These are phyloP conservation scores for Opeltia flavorubescens DNA, from an alignment of 495 filamentous ascomycete genomes.

Conservation along the genomic window DNA sequence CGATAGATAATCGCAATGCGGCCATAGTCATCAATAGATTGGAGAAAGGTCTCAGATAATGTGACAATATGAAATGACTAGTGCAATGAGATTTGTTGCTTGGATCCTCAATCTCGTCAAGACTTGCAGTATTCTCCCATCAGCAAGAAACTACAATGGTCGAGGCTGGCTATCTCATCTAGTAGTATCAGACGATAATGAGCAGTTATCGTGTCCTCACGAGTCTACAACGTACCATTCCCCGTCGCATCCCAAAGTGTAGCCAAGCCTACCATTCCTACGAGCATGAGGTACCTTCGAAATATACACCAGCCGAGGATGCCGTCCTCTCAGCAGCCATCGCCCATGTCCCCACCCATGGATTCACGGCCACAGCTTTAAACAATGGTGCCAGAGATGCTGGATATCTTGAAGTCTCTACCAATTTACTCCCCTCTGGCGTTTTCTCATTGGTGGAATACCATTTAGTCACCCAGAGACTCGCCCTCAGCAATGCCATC, in stretches of 20 bases:
- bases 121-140: too few species aligned
- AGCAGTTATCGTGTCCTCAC: not conserved
- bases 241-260: not conserved
- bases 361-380: conserved; percentile 62
- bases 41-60: too few species aligned
- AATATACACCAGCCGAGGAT: conserved; percentile 58
- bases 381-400: conserved; percentile 65
- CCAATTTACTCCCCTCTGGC: conserved; percentile 65
- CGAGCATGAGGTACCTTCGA: conserved; percentile 40
- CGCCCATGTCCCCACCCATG: conserved; percentile 62
- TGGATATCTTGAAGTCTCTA: conserved; percentile 73
- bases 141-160: too few species aligned
- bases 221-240: not conserved
- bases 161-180: not conserved
- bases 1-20: too few species aligned
- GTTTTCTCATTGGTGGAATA: conserved; percentile 73
- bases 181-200: not conserved
- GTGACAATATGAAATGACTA: too few species aligned
- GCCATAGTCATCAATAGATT: too few species aligned
- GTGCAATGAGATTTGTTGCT: too few species aligned
- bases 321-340: conserved; percentile 71
- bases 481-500: conserved; percentile 36
- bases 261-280: conserved; percentile 53
- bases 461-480: conserved; percentile 56
- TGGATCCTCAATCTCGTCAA: too few species aligned